Evolutionary conservation across 2,329 filamentous ascomycete genomes (phyloP).

Genomic region (Bipolaris cookei): DNA sequence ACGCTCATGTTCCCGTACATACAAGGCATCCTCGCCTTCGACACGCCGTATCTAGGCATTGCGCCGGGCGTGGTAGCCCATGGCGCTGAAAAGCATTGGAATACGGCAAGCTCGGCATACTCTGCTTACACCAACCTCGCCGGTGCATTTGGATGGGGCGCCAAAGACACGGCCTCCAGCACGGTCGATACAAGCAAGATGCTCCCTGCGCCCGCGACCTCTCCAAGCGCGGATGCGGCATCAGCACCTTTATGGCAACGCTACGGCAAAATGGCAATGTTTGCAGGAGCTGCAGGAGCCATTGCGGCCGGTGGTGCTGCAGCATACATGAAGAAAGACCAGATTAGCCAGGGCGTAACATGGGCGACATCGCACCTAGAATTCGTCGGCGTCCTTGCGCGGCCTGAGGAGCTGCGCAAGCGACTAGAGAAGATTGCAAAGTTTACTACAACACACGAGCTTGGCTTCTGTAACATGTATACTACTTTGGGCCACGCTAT

Average conservation of each 20-base stretch:
- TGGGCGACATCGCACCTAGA: conserved; percentile 92
- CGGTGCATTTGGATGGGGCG: conserved; percentile 67
- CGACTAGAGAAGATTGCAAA: conserved; percentile 73
- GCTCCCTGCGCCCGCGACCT: conserved; percentile 48
- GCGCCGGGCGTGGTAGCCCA: conserved; percentile 83
- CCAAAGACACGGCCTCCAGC: conserved; percentile 25
- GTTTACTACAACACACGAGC: conserved; percentile 67
- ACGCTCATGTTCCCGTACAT: conserved; percentile 91
- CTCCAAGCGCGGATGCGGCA: conserved; percentile 53
- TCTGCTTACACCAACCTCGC: conserved; percentile 69
- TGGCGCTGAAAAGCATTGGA: conserved; percentile 85
- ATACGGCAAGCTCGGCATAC: conserved; percentile 72
- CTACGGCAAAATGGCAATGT: conserved; percentile 86
- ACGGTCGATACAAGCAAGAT: conserved; percentile 44
- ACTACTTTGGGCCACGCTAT: conserved; percentile 78
- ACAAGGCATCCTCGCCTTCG: conserved; percentile 87
- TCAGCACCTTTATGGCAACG: conserved; percentile 67
- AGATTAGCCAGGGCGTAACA: conserved; percentile 74
- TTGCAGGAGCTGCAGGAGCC: conserved; percentile 79
- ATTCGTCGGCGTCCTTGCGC: conserved; percentile 87
- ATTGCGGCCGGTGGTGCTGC: conserved; percentile 83
- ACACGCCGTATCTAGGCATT: conserved; percentile 89
- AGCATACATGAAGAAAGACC: conserved; percentile 83
- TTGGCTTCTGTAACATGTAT: conserved; percentile 87
- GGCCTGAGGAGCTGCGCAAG: conserved; percentile 79